Conservation (phyloP, 1,284 basidiomycete species). For the Marasmius sp. region DNA sequence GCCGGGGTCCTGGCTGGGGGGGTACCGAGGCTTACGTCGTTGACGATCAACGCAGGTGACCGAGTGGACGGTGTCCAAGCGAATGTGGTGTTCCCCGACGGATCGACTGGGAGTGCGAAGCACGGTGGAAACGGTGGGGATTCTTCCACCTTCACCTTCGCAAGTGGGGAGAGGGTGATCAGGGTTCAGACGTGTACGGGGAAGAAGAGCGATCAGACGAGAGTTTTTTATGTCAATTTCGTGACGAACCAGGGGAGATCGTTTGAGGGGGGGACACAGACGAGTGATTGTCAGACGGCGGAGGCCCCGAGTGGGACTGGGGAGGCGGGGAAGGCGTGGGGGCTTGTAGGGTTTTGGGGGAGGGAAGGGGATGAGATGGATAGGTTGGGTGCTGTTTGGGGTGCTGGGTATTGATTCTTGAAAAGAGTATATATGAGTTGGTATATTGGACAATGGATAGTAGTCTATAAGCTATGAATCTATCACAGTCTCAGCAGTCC, state of each 20-base stretch:
- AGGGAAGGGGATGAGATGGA: slow-evolving; percentile 34
- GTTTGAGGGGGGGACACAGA: slow-evolving; percentile 28
- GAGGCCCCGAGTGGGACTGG: slow-evolving; percentile 29
- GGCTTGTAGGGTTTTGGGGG: slow-evolving; percentile 34
- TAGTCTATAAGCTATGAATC: not conserved
- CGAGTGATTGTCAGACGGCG: slow-evolving; percentile 27
- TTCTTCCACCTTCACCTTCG: slow-evolving; percentile 26
- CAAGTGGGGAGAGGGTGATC: slow-evolving; percentile 24
- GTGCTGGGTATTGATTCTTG: slow-evolving; percentile 22
- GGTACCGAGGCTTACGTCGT: slow-evolving; percentile 26
- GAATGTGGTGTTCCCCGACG: slow-evolving; percentile 18
- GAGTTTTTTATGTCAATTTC: slow-evolving; percentile 32
- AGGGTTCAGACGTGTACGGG: slow-evolving; percentile 29
- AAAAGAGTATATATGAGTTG: not conserved
- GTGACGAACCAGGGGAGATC: slow-evolving; percentile 31
- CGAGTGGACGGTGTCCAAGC: slow-evolving; percentile 33
- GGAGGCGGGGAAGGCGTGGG: slow-evolving; percentile 26
- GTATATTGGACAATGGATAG: not conserved
- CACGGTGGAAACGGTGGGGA: slow-evolving; percentile 38
- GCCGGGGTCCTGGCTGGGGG: slow-evolving; percentile 18
- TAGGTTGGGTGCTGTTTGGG: slow-evolving; percentile 32
- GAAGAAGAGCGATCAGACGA: slow-evolving; percentile 24
- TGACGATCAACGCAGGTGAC: slow-evolving; percentile 31
- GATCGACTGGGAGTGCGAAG: slow-evolving; percentile 17
- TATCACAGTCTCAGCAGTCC: slow-evolving; percentile 46